Evolutionary conservation across 768 basidiomycete genomes (phyloP).

Genomic region (Albatrellus ellisii): DNA sequence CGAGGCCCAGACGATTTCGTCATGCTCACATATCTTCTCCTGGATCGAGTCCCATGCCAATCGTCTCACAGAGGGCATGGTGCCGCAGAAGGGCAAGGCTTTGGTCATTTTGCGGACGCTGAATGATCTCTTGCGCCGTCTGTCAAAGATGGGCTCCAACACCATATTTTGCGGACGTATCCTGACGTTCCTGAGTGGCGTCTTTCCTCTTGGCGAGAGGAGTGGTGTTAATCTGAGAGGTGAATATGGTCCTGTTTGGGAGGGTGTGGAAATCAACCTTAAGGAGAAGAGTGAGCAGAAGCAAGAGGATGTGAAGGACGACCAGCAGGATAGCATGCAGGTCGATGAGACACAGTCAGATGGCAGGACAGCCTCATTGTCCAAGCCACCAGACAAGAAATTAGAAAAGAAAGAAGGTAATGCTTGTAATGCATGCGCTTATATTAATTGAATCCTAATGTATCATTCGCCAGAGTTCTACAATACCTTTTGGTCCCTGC

Average conservation of each 20-base stretch:
- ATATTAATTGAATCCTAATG: no score
- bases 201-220: slow-evolving; percentile 79
- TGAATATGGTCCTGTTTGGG: slow-evolving; percentile 74
- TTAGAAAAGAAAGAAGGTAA: slow-evolving; percentile 53
- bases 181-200: slow-evolving; percentile 71
- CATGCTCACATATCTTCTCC: slow-evolving; percentile 78
- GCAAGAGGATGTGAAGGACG: slow-evolving; percentile 19
- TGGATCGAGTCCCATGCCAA: slow-evolving; percentile 71
- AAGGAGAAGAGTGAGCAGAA: slow-evolving; percentile 23
- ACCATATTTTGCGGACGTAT: slow-evolving; percentile 87
- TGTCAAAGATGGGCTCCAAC: slow-evolving; percentile 77
- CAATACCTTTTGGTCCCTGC: slow-evolving; percentile 82
- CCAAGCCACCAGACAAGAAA: slow-evolving; percentile 19
- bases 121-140: slow-evolving; percentile 75
- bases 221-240: slow-evolving; percentile 89
- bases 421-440: no score
- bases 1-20: slow-evolving; percentile 74
- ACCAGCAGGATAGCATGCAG: slow-evolving; percentile 42
- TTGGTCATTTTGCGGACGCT: slow-evolving; percentile 72
- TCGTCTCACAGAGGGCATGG: slow-evolving; percentile 64
- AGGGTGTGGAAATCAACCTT: slow-evolving; percentile 37
- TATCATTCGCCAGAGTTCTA: slow-evolving; percentile 48
- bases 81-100: slow-evolving; percentile 81
- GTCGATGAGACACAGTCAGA: slow-evolving; percentile 33
- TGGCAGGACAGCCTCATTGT: slow-evolving; percentile 7